Evolutionary conservation across 2,329 filamentous ascomycete genomes (phyloP).

Genomic region (Penicillium sp.): DNA sequence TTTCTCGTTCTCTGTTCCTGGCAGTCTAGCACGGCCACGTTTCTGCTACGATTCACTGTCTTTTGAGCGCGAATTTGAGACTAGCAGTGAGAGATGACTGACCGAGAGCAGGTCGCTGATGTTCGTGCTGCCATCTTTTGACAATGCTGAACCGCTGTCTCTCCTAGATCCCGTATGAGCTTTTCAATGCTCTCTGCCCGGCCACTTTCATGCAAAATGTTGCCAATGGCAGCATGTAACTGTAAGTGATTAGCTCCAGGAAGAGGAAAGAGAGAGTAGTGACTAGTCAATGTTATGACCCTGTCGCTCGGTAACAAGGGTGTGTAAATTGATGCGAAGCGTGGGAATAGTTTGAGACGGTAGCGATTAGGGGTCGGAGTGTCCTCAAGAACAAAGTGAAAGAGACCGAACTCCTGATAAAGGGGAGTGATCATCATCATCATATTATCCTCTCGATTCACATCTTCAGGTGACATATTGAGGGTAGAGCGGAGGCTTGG

Average conservation of each 20-base stretch:
- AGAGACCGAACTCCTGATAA: background rate
- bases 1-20: no score
- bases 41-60: background rate
- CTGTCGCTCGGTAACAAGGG: no score
- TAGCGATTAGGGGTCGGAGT: background rate
- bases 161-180: background rate
- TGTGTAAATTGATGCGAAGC: no score
- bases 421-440: background rate
- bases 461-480: background rate
- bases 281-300: no score
- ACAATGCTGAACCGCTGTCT: background rate
- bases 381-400: slow-evolving; percentile 2
- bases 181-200: background rate
- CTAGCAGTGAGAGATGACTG: background rate
- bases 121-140: slow-evolving; percentile 3
- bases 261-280: no score
- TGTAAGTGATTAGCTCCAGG: background rate
- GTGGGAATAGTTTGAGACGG: no score
- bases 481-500: no score
- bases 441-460: slow-evolving; percentile 1
- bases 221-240: slow-evolving; percentile 5
- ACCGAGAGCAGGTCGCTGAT: slow-evolving; percentile 1
- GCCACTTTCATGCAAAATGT: slow-evolving; percentile 4
- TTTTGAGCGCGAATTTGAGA: background rate
- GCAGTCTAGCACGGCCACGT: no score